Base-by-base conservation (phyloP, 202 grass and related monocot genomes). In the Elaeis oleifera region DNA sequence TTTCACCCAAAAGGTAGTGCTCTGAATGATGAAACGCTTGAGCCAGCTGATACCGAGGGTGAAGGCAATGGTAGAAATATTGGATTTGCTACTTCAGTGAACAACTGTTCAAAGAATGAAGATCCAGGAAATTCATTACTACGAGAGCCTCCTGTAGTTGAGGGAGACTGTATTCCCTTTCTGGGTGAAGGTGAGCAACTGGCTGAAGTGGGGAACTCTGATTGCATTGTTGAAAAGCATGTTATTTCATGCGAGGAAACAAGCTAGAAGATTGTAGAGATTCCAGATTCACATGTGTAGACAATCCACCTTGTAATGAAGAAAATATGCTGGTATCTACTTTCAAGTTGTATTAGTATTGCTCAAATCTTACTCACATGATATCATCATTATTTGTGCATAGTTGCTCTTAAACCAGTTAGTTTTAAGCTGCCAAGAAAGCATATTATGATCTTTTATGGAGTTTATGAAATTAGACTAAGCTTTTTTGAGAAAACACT, bases 201-300 rank as follows among this genome's bases (percentile, higher is more conserved):
- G 5, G 49, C 20, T 6, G 51, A 55, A 23, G 31, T 22, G 24
- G 23, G n/a, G 18, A 26, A 68, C 31, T 18, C 51, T 68, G 65
- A 68, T 55, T 61, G 49, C 16, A 27, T 61, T 51, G 14, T 78
- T 17, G 55, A 51, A 68, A 75, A 71, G 27, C 73, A 23, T 81
- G 61, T 74, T 44, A 59, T 75, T 73, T 32, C n/a, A 18, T 59
- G 21, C 28, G 29, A 51, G 58, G 56, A 51, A 79, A 60, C 44
- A 79, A 75, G 9, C 58, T 20, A 36, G n/a, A 5, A 68, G 24
- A 53, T 50, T 32, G 62, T 59, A 9, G 16, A 18, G 15, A 49
- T 72, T 64, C 31, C 8, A 29, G 32, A 6, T 76, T 77, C 5
- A n/a, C 39, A 5, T 67, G 28, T 9, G 27, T 64, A 62, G 48